phyloP scores from a whole-genome alignment of 1,139 yeast genomes.

The Petasospora fabianii region DNA sequence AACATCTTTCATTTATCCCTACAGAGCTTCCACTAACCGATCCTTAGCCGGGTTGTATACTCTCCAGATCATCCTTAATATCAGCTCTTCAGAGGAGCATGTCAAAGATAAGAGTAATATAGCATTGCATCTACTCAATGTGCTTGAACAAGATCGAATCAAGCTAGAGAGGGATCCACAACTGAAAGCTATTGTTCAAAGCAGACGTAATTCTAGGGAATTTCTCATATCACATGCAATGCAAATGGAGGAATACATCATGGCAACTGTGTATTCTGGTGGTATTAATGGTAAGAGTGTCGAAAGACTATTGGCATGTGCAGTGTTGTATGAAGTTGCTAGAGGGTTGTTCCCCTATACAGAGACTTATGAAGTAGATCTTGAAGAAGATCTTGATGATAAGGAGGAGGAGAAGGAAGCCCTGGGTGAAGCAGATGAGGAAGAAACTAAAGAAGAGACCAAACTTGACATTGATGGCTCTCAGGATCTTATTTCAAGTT shows the following conservation, averaged over 20 bases:
- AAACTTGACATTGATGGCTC: not conserved
- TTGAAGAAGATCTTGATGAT: not conserved
- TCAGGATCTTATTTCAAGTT: constrained; percentile 1
- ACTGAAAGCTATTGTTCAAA: constrained; percentile 2
- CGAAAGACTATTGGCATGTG: constrained; percentile 3
- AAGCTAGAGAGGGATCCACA: constrained; percentile 1
- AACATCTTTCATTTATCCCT: not conserved
- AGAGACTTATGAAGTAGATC: not conserved
- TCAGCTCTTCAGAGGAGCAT: not conserved
- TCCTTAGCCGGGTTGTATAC: constrained; percentile 6
- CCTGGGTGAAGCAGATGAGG: not conserved
- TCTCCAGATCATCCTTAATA: constrained; percentile 5
- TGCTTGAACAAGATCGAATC: not conserved
- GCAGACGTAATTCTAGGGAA: constrained; percentile 12
- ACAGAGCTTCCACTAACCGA: not conserved
- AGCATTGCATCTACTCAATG: constrained; percentile 3
- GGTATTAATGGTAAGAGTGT: constrained; percentile 7
- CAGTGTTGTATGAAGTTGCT: constrained; percentile 6
- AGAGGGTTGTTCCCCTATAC: constrained; percentile 11
- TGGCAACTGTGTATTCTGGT: constrained; percentile 1
- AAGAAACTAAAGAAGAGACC: not conserved
- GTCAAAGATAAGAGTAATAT: not conserved
- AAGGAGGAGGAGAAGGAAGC: constrained; percentile 3
- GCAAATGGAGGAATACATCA: constrained; percentile 5
- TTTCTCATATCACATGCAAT: constrained; percentile 7